A percentile compares a stretch with the other conserved stretches of the same genome.
These are phyloP conservation scores for Spergularia azorica DNA, from an alignment of 179 eudicot species.

Conservation along the genomic window DNA sequence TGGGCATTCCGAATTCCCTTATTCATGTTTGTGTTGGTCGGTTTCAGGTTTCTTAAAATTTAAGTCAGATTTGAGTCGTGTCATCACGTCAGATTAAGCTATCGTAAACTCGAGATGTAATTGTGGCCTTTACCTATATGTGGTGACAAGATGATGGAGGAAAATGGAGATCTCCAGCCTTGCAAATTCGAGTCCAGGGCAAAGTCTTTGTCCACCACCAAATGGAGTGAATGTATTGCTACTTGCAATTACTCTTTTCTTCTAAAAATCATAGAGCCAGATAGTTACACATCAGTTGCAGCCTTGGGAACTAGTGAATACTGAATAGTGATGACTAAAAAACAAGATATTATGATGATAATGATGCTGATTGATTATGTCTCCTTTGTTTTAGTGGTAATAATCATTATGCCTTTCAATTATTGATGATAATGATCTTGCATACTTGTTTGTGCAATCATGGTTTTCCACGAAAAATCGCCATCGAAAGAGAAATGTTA, in stretches of 20 bases:
- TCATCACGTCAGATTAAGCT: too few relatives aligned
- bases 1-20: too few relatives aligned
- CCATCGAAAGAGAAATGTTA: neutral
- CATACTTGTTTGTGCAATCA: slow-evolving; percentile 34
- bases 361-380: slow-evolving; percentile 4
- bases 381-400: neutral
- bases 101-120: too few relatives aligned
- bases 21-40: too few relatives aligned
- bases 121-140: slow-evolving; percentile 49
- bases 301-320: neutral
- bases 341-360: neutral
- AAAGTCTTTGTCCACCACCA: slow-evolving; percentile 98
- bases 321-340: too few relatives aligned
- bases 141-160: slow-evolving; percentile 89
- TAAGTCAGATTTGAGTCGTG: too few relatives aligned
- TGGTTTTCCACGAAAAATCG: neutral
- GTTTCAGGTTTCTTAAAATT: too few relatives aligned
- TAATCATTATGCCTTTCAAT: slow-evolving; percentile 15
- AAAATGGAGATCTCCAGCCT: slow-evolving; percentile 89
- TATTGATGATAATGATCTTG: slow-evolving; percentile 30
- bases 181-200: slow-evolving; percentile 89
- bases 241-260: slow-evolving; percentile 44
- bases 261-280: slow-evolving; percentile 34
- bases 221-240: slow-evolving; percentile 71
- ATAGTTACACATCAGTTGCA: neutral